These are phyloP conservation scores for Linaria vulgaris DNA, from an alignment of 257 asterid species.

Conservation along the genomic window DNA sequence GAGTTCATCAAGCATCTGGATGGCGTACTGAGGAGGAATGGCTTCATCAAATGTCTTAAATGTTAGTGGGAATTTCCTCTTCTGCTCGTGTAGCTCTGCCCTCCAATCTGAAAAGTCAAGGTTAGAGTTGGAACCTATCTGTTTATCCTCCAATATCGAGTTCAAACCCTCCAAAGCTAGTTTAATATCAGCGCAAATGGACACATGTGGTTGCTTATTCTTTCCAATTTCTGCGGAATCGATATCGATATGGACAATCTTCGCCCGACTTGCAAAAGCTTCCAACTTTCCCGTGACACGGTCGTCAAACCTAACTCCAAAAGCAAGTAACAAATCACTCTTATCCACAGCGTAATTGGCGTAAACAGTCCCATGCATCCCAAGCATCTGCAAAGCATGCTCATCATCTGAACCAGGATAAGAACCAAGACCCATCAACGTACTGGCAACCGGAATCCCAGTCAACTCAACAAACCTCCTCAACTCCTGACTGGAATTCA, in stretches of 20 bases:
- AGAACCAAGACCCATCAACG: slow-evolving; percentile 78
- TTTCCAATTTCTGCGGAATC: slow-evolving; percentile 85
- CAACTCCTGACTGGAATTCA: slow-evolving; percentile 68
- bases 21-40: slow-evolving; percentile 81
- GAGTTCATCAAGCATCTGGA: slow-evolving; percentile 69
- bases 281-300: slow-evolving; percentile 85
- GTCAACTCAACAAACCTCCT: slow-evolving; percentile 63
- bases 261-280: slow-evolving; percentile 79
- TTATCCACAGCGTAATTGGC: slow-evolving; percentile 75
- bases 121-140: slow-evolving; percentile 20
- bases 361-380: slow-evolving; percentile 90
- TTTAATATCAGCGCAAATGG: slow-evolving; percentile 67
- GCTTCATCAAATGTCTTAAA: slow-evolving; percentile 61
- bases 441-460: slow-evolving; percentile 77
- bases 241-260: slow-evolving; percentile 83
- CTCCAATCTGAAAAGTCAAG: slow-evolving; percentile 67
- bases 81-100: slow-evolving; percentile 61
- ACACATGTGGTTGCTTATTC: slow-evolving; percentile 75
- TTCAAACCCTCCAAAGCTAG: slow-evolving; percentile 57
- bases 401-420: slow-evolving; percentile 65
- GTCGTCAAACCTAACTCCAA: slow-evolving; percentile 87
- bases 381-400: slow-evolving; percentile 68
- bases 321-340: slow-evolving; percentile 76
- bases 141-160: slow-evolving; percentile 41
- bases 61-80: slow-evolving; percentile 46